Evolutionary conservation across 176 grass and related monocot species (phyloP).

Genomic region (Carex cristatella): DNA sequence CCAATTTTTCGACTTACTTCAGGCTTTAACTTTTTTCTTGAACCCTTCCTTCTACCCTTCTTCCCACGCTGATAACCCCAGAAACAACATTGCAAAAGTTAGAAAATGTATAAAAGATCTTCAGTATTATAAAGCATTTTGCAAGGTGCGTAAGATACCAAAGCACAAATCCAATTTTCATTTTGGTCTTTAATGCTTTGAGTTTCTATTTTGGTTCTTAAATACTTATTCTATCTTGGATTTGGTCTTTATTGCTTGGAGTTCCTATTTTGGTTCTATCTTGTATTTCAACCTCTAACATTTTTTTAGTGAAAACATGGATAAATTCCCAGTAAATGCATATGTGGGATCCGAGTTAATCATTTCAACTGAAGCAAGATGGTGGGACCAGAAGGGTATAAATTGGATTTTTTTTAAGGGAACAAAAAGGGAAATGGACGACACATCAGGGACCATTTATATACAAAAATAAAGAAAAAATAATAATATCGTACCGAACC

Average conservation of each 20-base stretch:
- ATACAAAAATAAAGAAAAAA: neutral
- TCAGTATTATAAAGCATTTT: conserved; percentile 1
- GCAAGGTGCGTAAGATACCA: neutral
- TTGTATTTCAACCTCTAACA: neutral
- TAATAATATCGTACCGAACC: conserved; percentile 35
- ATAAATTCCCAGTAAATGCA: neutral
- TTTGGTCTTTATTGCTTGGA: neutral
- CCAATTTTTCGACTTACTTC: conserved; percentile 69
- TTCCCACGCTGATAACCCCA: conserved; percentile 42
- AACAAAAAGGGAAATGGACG: neutral
- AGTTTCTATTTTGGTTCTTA: neutral
- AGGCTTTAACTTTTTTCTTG: conserved; percentile 48
- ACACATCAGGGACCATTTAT: neutral
- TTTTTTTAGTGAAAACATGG: neutral
- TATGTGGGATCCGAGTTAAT: neutral
- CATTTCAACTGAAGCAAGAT: neutral
- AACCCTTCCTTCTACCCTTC: conserved; percentile 65
- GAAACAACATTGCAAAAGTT: neutral
- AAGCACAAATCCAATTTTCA: neutral
- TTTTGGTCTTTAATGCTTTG: neutral
- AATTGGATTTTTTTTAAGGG: neutral
- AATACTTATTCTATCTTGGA: neutral
- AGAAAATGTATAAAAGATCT: neutral
- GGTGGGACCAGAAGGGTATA: neutral
- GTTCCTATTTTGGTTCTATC: too few species aligned